Base-by-base conservation (phyloP, 1,284 basidiomycete species). In the Cryptococcus sp. region DNA sequence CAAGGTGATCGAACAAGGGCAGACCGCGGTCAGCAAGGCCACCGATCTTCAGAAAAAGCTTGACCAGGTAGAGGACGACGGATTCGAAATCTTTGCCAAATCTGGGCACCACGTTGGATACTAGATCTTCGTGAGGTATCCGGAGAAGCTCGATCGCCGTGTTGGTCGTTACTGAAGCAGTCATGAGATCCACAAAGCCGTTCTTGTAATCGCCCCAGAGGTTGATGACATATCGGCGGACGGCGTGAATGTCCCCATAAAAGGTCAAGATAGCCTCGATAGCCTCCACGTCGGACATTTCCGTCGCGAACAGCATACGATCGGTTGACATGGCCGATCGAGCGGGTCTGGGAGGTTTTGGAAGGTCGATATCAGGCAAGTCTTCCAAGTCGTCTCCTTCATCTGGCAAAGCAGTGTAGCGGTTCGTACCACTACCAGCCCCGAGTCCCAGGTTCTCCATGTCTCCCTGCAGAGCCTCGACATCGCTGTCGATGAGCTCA, bases 151-250 rank as follows among this genome's bases (percentile, higher is more conserved):
- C 61, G 19, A 66, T 38, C 25, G 61, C 61, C 2, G 64, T 64
- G 42, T 66, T 66, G 40, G 61, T 64, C 13, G 53, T 58, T 10
- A 66, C 64, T 3, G 64, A 39, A 15, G 61, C 64, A 15, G 60
- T 66, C 25, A 61, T 51, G 23, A 66, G 49, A 23, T 64, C 59
- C 27, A 59, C 40, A 25, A 50, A 7, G 6, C 49, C 53, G 8
- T 27, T 20, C 31, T 47, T 54, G 49, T 57, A 66, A n/a, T 57
- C 53, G 3, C 11, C 47, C 64, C 64, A 66, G 2, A 61, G 27
- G 4, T 27, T 59, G 10, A 20, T 42, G 50, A 66, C 57, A 42
- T 63, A 60, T 3, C 48, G 46, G 23, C 59, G 39, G 13, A 61
- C 46, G 11, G 31, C 16, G 20, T 57, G 56, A 42, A 66, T 40